These are phyloP conservation scores for Dioszegia crocea DNA, from an alignment of 768 basidiomycete genomes.

Conservation along the genomic window DNA sequence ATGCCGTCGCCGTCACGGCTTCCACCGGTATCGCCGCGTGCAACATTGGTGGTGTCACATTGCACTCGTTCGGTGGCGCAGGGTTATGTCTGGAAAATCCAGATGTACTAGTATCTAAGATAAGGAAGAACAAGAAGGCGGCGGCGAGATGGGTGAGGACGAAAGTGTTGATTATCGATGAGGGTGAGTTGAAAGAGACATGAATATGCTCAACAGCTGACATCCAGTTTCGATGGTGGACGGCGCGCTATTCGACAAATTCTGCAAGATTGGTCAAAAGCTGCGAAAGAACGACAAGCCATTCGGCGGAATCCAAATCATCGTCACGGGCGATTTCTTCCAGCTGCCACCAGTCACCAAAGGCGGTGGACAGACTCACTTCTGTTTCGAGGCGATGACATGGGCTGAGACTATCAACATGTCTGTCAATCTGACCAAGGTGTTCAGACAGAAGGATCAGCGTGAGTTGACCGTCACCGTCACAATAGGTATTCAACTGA, in stretches of 20 bases:
- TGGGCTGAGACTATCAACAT: slow-evolving; percentile 73
- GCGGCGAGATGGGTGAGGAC: slow-evolving; percentile 73
- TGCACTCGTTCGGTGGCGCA: slow-evolving; percentile 94
- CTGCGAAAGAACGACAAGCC: slow-evolving; percentile 63
- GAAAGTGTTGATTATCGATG: slow-evolving; percentile 80
- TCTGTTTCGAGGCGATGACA: slow-evolving; percentile 80
- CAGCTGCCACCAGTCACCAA: slow-evolving; percentile 90
- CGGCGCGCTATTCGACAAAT: slow-evolving; percentile 75
- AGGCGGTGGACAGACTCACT: slow-evolving; percentile 61
- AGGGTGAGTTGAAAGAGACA: slow-evolving; percentile 56
- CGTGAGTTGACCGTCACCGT: slow-evolving; percentile 54
- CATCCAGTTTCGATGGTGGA: slow-evolving; percentile 94
- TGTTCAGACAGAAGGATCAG: slow-evolving; percentile 90
- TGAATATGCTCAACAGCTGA: slow-evolving; percentile 1
- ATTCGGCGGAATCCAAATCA: slow-evolving; percentile 91
- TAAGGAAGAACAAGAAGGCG: slow-evolving; percentile 82
- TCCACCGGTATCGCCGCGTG: slow-evolving; percentile 96
- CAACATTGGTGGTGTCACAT: slow-evolving; percentile 91
- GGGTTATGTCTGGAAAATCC: slow-evolving; percentile 71
- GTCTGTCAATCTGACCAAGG: slow-evolving; percentile 88
- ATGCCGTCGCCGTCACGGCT: slow-evolving; percentile 88
- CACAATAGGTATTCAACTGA: not conserved
- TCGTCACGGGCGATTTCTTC: slow-evolving; percentile 97
- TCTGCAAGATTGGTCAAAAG: slow-evolving; percentile 64
- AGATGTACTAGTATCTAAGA: slow-evolving; percentile 61